These are phyloP conservation scores for Ophiocordyceps australis DNA, from an alignment of 2,329 filamentous ascomycete species.

Conservation along the genomic window DNA sequence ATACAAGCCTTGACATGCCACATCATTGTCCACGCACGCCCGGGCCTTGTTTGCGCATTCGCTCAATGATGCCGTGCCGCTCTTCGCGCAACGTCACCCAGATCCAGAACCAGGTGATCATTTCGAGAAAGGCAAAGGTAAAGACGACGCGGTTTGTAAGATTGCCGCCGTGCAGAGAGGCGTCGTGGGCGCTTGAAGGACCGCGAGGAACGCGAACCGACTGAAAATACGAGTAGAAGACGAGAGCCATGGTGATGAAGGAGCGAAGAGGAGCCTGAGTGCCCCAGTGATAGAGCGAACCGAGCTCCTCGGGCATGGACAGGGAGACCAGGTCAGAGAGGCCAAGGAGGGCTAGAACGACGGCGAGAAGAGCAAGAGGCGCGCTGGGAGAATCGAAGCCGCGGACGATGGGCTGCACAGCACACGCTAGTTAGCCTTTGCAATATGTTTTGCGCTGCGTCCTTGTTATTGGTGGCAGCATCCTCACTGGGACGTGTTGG, in stretches of 20 bases:
- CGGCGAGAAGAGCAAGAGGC: constrained; percentile 55
- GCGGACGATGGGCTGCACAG: constrained; percentile 49
- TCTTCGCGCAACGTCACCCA: constrained; percentile 56
- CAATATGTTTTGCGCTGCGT: too few relatives aligned
- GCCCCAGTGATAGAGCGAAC: constrained; percentile 44
- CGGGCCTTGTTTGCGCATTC: constrained; percentile 13
- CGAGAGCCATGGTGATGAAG: constrained; percentile 39
- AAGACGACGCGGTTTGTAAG: constrained; percentile 77
- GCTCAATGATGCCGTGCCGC: constrained; percentile 19
- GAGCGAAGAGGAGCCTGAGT: constrained; percentile 50
- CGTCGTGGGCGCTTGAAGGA: constrained; percentile 21
- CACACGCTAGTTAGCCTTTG: too few relatives aligned
- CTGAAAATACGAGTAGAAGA: constrained; percentile 48
- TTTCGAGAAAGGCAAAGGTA: constrained; percentile 69
- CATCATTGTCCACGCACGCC: too few relatives aligned
- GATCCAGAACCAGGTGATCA: constrained; percentile 75
- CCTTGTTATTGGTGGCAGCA: too few relatives aligned
- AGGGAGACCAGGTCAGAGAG: constrained; percentile 47
- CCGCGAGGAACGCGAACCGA: constrained; percentile 27
- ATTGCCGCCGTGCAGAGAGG: constrained; percentile 38
- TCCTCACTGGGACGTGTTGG: constrained; percentile 31
- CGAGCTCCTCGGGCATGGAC: constrained; percentile 49
- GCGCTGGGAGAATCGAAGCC: constrained; percentile 52
- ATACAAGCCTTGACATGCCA: too few relatives aligned
- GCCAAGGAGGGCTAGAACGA: constrained; percentile 43